Evolutionary conservation across 2,329 filamentous ascomycete genomes (phyloP).

Genomic region (Penicillium sp.): DNA sequence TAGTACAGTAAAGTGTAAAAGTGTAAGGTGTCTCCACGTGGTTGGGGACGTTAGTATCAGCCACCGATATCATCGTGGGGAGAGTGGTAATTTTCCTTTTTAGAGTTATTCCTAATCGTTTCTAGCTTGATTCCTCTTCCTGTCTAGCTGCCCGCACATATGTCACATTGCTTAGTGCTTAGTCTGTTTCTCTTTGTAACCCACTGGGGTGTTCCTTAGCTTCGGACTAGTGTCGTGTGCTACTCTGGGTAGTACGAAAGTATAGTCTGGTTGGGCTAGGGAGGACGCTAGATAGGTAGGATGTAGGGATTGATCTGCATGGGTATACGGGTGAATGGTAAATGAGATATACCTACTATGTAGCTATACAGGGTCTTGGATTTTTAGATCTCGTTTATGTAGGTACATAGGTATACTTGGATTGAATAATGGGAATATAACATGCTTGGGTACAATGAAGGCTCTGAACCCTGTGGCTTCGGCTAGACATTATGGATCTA

Average conservation of each 20-base stretch:
- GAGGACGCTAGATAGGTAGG: not conserved
- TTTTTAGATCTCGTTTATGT: not conserved
- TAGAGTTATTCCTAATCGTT: conserved; percentile 4
- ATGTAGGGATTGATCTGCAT: not conserved
- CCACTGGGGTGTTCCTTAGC: not conserved
- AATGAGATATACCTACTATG: not conserved
- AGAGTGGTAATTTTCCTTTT: conserved; percentile 3
- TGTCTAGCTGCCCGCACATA: not conserved
- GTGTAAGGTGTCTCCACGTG: not conserved
- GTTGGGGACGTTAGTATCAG: conserved; percentile 6
- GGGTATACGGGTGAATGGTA: not conserved
- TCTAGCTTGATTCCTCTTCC: not conserved
- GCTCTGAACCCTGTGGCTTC: not conserved
- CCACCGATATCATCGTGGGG: conserved; percentile 8
- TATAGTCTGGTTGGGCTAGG: not conserved
- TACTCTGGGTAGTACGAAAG: not conserved
- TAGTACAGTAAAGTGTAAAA: not conserved
- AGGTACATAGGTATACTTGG: too few species aligned
- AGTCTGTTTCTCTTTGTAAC: not conserved
- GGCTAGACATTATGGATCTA: not conserved
- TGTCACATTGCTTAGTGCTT: conserved; percentile 1
- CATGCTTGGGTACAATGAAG: not conserved
- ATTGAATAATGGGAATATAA: not conserved
- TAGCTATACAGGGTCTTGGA: not conserved
- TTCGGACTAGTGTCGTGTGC: conserved; percentile 3